Evolutionary conservation across 2,329 filamentous ascomycete genomes (phyloP).

Genomic region (Colletotrichum eremochloae): DNA sequence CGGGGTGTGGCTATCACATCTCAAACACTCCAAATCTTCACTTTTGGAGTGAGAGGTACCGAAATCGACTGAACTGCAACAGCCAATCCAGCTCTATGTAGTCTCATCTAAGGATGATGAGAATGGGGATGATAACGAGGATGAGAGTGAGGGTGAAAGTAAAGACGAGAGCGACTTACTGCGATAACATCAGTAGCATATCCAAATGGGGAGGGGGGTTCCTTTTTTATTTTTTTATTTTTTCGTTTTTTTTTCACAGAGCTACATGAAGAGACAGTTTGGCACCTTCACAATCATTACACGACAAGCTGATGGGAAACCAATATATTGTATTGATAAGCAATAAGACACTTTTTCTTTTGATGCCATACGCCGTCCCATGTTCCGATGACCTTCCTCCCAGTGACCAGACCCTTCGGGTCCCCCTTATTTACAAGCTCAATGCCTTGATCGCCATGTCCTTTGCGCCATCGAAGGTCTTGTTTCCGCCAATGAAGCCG

Average conservation of each 20-base stretch:
- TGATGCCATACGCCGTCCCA: slow-evolving; percentile 39
- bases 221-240: too few relatives aligned
- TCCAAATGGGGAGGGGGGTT: too few relatives aligned
- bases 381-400: slow-evolving; percentile 14
- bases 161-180: background rate
- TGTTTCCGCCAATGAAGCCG: slow-evolving; percentile 96
- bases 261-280: background rate
- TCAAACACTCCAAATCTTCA: slow-evolving; percentile 38
- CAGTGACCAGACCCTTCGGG: slow-evolving; percentile 1
- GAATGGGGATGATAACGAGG: too few relatives aligned
- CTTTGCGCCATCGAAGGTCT: slow-evolving; percentile 88
- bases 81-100: too few relatives aligned
- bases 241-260: background rate
- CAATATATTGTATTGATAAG: slow-evolving; percentile 37
- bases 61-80: slow-evolving; percentile 15
- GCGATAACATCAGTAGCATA: background rate
- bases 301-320: background rate
- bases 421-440: slow-evolving; percentile 46
- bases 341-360: slow-evolving; percentile 33
- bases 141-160: too few relatives aligned
- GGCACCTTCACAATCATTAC: background rate
- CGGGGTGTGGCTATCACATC: slow-evolving; percentile 38
- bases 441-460: slow-evolving; percentile 87
- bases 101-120: too few relatives aligned
- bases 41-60: background rate